Base-by-base conservation (phyloP, 768 basidiomycete genomes). In the Nidula microcarpa region DNA sequence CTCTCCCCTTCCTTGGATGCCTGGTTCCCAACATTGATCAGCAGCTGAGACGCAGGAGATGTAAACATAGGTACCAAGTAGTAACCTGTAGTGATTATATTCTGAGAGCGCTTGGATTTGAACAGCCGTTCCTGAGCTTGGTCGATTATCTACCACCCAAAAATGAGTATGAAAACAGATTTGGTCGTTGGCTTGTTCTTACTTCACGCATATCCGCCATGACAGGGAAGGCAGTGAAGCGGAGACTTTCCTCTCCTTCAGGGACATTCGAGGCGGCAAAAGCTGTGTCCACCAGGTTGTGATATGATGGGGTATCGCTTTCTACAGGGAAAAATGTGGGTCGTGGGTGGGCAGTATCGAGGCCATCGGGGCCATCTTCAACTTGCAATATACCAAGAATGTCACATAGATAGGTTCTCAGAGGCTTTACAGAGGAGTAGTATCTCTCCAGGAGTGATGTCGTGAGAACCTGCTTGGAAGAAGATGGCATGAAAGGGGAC, bases 81-180 rank as follows among this genome's bases (percentile, higher is more conserved):
- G 64, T 89, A 91, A 2, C 90, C 90, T 10, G 74, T 57, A 0
- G 85, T 85, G 33, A 92, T 77, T 1, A 91, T 73, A 59, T 90
- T 87, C 1, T 73, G 69, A 13, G 74, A 65, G 33, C 70, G 70
- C 36, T 65, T 68, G 23, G 63, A 72, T 46, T 63, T 64, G 47
- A 89, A 77, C 6, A 89, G 64, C 36, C 69, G 74, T 51, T 76
- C 76, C 59, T 87, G 85, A 4, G 81, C 84, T 54, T 72, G 74
- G 52, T 87, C 81, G 47, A 89, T 75, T 14, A 88, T 64, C 88
- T 90, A 46, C 44, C 33, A 37, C 35, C 33, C 44, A 32, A 34
- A 48, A 13, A 47, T 51, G 47, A 36, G 30, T 14, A 54, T 52
- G 33, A 13, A 35, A 8, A 34, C 14, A 1, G 8, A 5, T 13